Base-by-base conservation (phyloP, 352 stramenopile species). In the Pythium guiyangense region DNA sequence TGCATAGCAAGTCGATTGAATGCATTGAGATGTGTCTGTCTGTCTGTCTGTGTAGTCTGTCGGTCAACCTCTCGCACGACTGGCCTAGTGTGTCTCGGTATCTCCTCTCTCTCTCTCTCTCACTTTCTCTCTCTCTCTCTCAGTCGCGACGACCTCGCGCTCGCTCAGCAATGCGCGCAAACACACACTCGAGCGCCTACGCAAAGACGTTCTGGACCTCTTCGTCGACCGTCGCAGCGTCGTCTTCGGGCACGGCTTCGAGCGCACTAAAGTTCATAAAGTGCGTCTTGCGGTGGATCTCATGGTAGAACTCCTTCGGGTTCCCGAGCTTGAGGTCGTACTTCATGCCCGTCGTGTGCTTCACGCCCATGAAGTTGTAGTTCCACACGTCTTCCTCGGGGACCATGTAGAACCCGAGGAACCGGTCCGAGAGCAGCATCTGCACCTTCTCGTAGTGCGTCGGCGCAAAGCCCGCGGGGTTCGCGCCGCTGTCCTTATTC, bases 361-460 rank as follows among this genome's bases (percentile, higher is more conserved):
- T 99, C 45, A 99, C 96, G 54, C 97, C 97, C 86, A 99, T 98
- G 67, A 99, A 99, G 69, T 99, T 99, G 80, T 99, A 99, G 77
- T 99, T 99, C 98, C 97, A 99, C 52, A 98, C 77, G 22, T 98
- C 93, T 59, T 98, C 94, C 49, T 98, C 93, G 8, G 98, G 97
- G 49, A 99, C 96, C 93, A 99, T 97, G 77, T 99, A 99, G 73
- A 99, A 99, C 15, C 98, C 98, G 59, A 99, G 84, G 88, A 99
- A 99, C 14, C 96, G 92, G 71, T 99, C 97, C 59, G 92, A 98
- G 31, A 99, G 79, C 52, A 99, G 73, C 95, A 99, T 99, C 74
- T 99, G 97, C 53, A 99, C 96, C 80, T 99, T 98, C 66, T 99
- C 96, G 73, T 99, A 99, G 79, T 98, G 97, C 48, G 84, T 98